These are phyloP conservation scores for Herpetomonas samuelpessoai DNA, from an alignment of 208 protist species.

Conservation along the genomic window DNA sequence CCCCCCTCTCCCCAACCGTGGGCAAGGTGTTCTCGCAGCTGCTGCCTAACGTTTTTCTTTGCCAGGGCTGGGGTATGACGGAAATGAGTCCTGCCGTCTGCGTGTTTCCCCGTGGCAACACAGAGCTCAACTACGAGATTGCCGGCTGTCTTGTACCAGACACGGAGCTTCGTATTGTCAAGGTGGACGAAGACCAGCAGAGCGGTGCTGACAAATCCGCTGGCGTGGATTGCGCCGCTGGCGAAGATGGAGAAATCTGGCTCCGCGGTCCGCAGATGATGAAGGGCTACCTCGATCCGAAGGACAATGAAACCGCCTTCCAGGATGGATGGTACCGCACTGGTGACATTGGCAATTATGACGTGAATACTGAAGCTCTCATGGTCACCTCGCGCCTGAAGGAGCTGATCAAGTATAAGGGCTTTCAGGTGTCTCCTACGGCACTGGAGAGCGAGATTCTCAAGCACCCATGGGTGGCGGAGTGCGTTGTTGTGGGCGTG, in stretches of 20 bases:
- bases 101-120: not conserved
- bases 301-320: slow-evolving; percentile 31
- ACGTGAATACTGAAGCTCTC: slow-evolving; percentile 20
- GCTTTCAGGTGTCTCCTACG: slow-evolving; percentile 64
- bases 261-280: slow-evolving; percentile 61
- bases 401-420: slow-evolving; percentile 79
- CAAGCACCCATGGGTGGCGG: slow-evolving; percentile 25
- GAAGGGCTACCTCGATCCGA: slow-evolving; percentile 33
- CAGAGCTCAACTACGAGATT: not conserved
- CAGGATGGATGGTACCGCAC: slow-evolving; percentile 31
- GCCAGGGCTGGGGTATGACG: slow-evolving; percentile 78
- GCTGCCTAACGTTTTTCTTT: slow-evolving; percentile 13
- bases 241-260: slow-evolving; percentile 63
- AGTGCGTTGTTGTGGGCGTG: slow-evolving; percentile 44
- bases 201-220: slow-evolving; percentile 23
- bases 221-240: slow-evolving; percentile 21
- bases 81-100: slow-evolving; percentile 52
- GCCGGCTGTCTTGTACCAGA: slow-evolving; percentile 21
- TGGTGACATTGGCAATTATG: slow-evolving; percentile 18
- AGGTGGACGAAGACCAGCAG: slow-evolving; percentile 42
- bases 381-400: slow-evolving; percentile 54
- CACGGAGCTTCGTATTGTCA: slow-evolving; percentile 40
- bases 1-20: slow-evolving; percentile 49
- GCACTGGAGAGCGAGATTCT: slow-evolving; percentile 47
- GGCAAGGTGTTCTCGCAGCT: slow-evolving; percentile 18